Evolutionary conservation across 75 land plant genomes (phyloP).

Genomic region (Isoetes taiwanensis): DNA sequence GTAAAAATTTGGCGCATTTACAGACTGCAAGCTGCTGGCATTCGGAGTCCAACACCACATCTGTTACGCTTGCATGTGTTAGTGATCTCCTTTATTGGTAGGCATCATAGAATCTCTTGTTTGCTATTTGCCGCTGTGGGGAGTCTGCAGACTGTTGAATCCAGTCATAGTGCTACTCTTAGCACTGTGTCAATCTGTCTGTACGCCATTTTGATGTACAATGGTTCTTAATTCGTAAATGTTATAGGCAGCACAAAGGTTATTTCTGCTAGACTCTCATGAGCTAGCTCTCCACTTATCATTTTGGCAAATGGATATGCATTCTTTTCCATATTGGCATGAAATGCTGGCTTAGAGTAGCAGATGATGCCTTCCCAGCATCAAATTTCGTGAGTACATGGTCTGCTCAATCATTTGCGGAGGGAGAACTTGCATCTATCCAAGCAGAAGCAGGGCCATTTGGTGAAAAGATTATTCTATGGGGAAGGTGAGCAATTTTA

Average conservation of each 20-base stretch:
- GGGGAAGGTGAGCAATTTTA: too few species aligned
- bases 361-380: slow-evolving; percentile 82
- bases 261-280: slow-evolving; percentile 75
- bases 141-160: too few species aligned
- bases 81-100: slow-evolving; percentile 94
- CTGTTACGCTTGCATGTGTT: slow-evolving; percentile 83
- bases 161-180: too few species aligned
- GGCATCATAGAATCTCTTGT: too few species aligned
- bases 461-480: too few species aligned
- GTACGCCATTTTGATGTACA: too few species aligned
- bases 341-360: slow-evolving; percentile 86
- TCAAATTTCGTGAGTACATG: slow-evolving; percentile 85
- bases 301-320: slow-evolving; percentile 85
- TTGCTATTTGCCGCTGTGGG: too few species aligned
- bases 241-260: slow-evolving; percentile 71
- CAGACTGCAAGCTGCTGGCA: slow-evolving; percentile 83
- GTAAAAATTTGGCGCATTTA: too few species aligned
- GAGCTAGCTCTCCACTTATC: slow-evolving; percentile 77
- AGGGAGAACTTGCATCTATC: slow-evolving; percentile 74
- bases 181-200: too few species aligned
- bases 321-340: slow-evolving; percentile 68
- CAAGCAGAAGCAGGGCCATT: slow-evolving; percentile 90
- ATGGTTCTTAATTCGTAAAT: too few species aligned
- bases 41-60: slow-evolving; percentile 65
- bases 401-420: slow-evolving; percentile 33